A percentile compares a stretch with the other conserved stretches of the same genome.
Evolutionary conservation across 2,329 filamentous ascomycete species (phyloP).

Genomic region (Fusarium sp.): DNA sequence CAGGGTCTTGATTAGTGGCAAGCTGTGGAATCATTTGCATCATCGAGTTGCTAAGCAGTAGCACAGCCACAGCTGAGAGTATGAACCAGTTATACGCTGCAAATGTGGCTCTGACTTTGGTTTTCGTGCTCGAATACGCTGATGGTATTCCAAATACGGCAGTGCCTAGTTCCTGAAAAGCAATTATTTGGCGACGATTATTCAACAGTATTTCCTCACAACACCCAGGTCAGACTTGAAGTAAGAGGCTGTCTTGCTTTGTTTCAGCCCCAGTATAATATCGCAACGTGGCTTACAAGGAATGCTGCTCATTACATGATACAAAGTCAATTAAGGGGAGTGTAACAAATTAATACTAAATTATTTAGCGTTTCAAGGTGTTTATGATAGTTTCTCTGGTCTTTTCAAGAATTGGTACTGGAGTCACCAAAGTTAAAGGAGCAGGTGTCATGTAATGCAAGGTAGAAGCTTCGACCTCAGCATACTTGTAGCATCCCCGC

Average conservation of each 20-base stretch:
- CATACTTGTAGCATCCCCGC: constrained; percentile 11
- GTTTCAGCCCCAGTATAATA: constrained; percentile 2
- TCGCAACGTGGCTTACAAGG: background rate
- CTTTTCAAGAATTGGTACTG: background rate
- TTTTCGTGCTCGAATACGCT: constrained; percentile 12
- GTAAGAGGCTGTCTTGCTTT: background rate
- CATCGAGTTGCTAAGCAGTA: constrained; percentile 34
- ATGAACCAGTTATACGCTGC: constrained; percentile 8
- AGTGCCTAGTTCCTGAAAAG: background rate
- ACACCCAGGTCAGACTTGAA: background rate
- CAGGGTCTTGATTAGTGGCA: constrained; percentile 6
- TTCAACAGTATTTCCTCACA: constrained; percentile 3
- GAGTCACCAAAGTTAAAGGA: background rate
- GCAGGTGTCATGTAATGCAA: background rate
- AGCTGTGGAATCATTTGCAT: constrained; percentile 47
- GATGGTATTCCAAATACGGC: constrained; percentile 6
- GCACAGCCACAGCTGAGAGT: constrained; percentile 29
- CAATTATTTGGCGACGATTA: background rate
- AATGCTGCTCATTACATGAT: background rate
- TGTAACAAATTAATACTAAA: background rate
- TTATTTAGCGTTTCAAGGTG: background rate
- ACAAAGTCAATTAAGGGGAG: background rate
- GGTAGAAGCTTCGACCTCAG: constrained; percentile 6
- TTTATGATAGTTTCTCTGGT: background rate
- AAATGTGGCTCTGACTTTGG: background rate